Conservation (phyloP, 2,329 filamentous ascomycete genomes). For the Cucurbitaria berberidis region DNA sequence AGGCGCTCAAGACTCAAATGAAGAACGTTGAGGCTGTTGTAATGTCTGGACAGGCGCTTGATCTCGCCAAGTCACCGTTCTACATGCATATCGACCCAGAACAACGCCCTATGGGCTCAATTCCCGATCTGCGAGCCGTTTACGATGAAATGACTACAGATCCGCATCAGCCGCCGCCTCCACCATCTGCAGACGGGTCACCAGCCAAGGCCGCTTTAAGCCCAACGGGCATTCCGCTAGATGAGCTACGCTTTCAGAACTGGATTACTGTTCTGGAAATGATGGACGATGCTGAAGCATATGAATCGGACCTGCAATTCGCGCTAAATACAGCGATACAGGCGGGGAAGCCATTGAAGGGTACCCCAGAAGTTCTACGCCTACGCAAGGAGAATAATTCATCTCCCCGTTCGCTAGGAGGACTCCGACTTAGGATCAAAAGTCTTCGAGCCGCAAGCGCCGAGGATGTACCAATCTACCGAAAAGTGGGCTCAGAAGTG, state of each 20-base stretch:
- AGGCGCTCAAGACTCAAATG: constrained; percentile 31
- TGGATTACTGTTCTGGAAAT: constrained; percentile 58
- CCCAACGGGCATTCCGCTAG: constrained; percentile 51
- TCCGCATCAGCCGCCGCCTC: constrained; percentile 37
- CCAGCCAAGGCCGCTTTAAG: constrained; percentile 21
- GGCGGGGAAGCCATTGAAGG: constrained; percentile 8
- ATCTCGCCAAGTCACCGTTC: constrained; percentile 44
- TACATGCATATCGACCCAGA: constrained; percentile 46
- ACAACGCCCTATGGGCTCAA: constrained; percentile 24
- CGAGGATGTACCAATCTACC: constrained; percentile 4
- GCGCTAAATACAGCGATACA: constrained; percentile 19
- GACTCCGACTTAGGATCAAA: constrained; percentile 11
- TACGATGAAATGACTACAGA: constrained; percentile 56
- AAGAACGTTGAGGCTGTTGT: constrained; percentile 36
- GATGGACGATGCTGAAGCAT: constrained; percentile 47
- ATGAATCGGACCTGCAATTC: constrained; percentile 12
- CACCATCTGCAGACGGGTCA: constrained; percentile 11
- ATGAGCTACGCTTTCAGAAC: constrained; percentile 56
- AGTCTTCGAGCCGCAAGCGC: constrained; percentile 4
- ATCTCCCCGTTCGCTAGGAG: not conserved
- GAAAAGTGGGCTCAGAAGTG: constrained; percentile 1
- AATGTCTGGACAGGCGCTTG: constrained; percentile 43
- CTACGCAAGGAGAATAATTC: constrained; percentile 5
- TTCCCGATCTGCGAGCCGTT: constrained; percentile 43
- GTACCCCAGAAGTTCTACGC: constrained; percentile 2